Conservation (phyloP, 139 green algal species). For the Astrephomene gubernaculifera region DNA sequence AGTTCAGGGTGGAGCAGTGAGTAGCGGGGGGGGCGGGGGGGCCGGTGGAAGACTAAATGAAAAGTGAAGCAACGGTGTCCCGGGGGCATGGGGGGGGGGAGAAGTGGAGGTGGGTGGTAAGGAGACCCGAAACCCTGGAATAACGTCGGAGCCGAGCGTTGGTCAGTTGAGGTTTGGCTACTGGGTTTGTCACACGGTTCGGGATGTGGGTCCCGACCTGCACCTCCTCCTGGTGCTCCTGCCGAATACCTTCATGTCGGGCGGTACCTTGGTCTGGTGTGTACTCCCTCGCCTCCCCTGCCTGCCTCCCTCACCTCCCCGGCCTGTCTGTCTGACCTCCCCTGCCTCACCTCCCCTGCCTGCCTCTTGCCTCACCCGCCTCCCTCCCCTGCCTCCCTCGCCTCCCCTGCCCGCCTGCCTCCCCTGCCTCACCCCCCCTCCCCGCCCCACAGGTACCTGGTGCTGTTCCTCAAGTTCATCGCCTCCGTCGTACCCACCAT, state of each 20-base stretch:
- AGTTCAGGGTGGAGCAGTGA: constrained; percentile 84
- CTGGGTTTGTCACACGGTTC: too few species aligned
- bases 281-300: too few species aligned
- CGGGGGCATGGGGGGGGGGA: neutral
- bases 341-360: neutral
- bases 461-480: constrained; percentile 98
- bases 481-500: constrained; percentile 94
- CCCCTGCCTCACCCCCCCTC: neutral
- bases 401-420: neutral
- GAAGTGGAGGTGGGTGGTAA: too few species aligned
- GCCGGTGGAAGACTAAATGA: neutral
- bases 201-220: too few species aligned
- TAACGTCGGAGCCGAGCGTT: too few species aligned
- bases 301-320: neutral
- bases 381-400: neutral
- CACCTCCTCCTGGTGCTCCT: too few species aligned
- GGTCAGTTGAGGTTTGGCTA: too few species aligned
- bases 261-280: too few species aligned
- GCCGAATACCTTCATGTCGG: too few species aligned
- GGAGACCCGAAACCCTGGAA: too few species aligned
- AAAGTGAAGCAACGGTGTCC: too few species aligned
- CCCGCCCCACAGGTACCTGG: constrained; percentile 79
- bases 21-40: constrained; percentile 13
- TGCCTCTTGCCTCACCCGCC: neutral
- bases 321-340: neutral